These are phyloP conservation scores for Monosporascus sp. DNA, from an alignment of 2,329 filamentous ascomycete genomes.

Conservation along the genomic window DNA sequence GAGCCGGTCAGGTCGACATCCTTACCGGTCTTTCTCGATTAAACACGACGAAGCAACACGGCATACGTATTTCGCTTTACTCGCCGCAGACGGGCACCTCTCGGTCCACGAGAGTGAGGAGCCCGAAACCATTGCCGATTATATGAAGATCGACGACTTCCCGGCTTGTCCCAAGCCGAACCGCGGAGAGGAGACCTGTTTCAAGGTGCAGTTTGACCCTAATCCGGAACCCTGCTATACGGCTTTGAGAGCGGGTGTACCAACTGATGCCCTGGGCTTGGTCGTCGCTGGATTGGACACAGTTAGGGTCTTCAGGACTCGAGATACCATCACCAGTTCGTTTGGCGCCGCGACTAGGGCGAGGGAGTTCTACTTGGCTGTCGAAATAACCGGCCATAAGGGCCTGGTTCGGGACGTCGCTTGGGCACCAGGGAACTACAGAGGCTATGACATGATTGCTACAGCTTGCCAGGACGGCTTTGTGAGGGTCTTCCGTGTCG, in stretches of 20 bases:
- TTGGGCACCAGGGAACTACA: conserved; percentile 87
- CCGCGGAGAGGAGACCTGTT: conserved; percentile 80
- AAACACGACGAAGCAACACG: conserved; percentile 72
- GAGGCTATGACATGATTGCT: conserved; percentile 85
- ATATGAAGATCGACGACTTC: conserved; percentile 70
- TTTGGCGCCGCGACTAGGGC: conserved; percentile 49
- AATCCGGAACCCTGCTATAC: conserved; percentile 76
- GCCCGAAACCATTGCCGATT: conserved; percentile 74
- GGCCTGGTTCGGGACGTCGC: conserved; percentile 80
- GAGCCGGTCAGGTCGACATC: conserved; percentile 52
- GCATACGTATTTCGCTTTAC: conserved; percentile 79
- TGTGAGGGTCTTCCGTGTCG: conserved; percentile 80
- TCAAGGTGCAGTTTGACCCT: conserved; percentile 82
- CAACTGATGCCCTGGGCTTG: conserved; percentile 70
- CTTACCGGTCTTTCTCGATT: conserved; percentile 79
- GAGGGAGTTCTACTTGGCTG: conserved; percentile 81
- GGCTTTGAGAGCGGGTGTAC: conserved; percentile 73
- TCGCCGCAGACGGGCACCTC: conserved; percentile 76
- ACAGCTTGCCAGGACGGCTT: conserved; percentile 90
- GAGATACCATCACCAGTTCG: conserved; percentile 47
- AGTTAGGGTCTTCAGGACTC: conserved; percentile 77
- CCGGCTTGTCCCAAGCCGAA: conserved; percentile 64
- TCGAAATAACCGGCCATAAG: conserved; percentile 66
- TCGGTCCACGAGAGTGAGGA: conserved; percentile 80
- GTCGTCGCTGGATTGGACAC: conserved; percentile 82